Evolutionary conservation across 1,284 basidiomycete genomes (phyloP).

Genomic region (Microbotryum intermedium): DNA sequence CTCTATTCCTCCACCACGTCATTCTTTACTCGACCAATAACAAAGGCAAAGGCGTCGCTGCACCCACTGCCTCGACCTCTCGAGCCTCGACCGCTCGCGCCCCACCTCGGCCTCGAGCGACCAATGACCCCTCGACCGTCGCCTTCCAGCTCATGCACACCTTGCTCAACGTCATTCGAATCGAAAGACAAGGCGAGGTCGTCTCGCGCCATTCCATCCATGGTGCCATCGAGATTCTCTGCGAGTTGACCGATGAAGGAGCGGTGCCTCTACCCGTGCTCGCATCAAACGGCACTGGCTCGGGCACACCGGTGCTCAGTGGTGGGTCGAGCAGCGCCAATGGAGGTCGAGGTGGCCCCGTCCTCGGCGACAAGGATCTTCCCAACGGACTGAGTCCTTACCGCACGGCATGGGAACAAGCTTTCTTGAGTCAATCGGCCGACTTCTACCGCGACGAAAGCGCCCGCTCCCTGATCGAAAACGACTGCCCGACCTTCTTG

Average conservation of each 20-base stretch:
- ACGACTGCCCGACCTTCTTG: conserved; percentile 76
- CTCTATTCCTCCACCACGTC: conserved; percentile 77
- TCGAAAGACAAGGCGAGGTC: conserved; percentile 82
- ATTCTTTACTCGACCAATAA: conserved; percentile 45
- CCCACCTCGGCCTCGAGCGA: conserved; percentile 1
- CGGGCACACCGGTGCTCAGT: conserved; percentile 16
- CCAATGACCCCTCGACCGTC: conserved; percentile 51
- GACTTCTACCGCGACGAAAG: conserved; percentile 76
- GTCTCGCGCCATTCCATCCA: conserved; percentile 88
- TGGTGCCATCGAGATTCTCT: conserved; percentile 79
- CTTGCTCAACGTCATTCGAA: conserved; percentile 75
- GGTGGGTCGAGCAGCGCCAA: conserved; percentile 31
- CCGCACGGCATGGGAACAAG: conserved; percentile 73
- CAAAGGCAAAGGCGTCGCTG: background rate
- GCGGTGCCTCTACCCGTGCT: conserved; percentile 21
- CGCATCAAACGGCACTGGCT: conserved; percentile 14
- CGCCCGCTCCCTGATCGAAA: conserved; percentile 57
- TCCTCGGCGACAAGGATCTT: conserved; percentile 23
- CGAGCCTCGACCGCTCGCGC: conserved; percentile 36
- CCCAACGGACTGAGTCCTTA: conserved; percentile 56
- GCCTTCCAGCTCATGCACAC: conserved; percentile 71
- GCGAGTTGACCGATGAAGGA: conserved; percentile 51
- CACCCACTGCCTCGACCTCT: background rate
- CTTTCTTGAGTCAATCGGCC: conserved; percentile 66
- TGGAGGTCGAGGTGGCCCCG: conserved; percentile 6